Conservation (phyloP, 2,329 filamentous ascomycete species). For the Aspergillus carbonarius region DNA sequence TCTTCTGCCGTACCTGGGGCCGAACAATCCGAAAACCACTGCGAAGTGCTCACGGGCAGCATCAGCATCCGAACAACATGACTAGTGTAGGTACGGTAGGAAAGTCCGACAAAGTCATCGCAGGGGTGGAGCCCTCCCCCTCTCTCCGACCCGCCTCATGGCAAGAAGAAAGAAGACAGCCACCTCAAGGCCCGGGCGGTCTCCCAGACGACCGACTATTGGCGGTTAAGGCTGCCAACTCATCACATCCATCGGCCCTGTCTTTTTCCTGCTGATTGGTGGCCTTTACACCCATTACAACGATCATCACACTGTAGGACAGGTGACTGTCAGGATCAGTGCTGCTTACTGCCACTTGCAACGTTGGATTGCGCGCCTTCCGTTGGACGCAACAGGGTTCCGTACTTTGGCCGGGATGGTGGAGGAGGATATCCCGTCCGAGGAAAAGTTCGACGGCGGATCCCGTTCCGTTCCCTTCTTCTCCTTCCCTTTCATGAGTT, state of each 20-base stretch:
- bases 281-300: neutral
- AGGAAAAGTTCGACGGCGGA: neutral
- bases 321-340: neutral
- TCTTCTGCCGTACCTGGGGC: neutral
- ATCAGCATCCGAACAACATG: slow-evolving; percentile 1
- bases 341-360: slow-evolving; percentile 4
- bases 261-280: slow-evolving; percentile 7
- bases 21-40: neutral
- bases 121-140: neutral
- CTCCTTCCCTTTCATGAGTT: neutral
- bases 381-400: neutral
- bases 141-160: slow-evolving; percentile 1
- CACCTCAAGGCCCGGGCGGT: neutral
- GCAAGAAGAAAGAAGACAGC: neutral
- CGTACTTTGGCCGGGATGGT: neutral
- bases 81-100: slow-evolving; percentile 4
- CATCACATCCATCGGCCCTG: slow-evolving; percentile 9
- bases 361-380: neutral
- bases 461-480: neutral
- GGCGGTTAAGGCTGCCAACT: slow-evolving; percentile 15
- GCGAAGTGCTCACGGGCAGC: neutral
- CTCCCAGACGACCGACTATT: slow-evolving; percentile 15
- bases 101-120: neutral
- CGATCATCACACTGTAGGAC: neutral
- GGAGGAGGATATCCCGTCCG: neutral